Evolutionary conservation across 108 stramenopile genomes (phyloP).

Genomic region (Conticribra guillardii): DNA sequence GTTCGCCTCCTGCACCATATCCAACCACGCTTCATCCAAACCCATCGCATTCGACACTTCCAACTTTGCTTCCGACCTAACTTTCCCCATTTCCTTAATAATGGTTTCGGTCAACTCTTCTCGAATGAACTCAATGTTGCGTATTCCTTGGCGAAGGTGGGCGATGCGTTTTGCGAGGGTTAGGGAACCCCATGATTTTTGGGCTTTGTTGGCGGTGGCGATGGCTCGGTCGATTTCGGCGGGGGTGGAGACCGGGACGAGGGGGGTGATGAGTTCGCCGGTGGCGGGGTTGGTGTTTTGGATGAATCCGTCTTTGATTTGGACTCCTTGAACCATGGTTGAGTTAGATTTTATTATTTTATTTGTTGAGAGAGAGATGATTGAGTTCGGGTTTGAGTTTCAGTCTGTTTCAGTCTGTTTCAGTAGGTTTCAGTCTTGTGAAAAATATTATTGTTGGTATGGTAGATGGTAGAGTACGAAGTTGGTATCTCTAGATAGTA

Average conservation of each 20-base stretch:
- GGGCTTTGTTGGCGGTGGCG: slow-evolving; percentile 49
- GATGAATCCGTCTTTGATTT: slow-evolving; percentile 61
- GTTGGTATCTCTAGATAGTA: too few relatives aligned
- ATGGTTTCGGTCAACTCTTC: slow-evolving; percentile 53
- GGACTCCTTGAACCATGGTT: slow-evolving; percentile 78
- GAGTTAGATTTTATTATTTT: not conserved
- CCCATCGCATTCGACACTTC: slow-evolving; percentile 69
- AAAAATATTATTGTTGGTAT: too few relatives aligned
- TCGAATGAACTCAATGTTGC: slow-evolving; percentile 37
- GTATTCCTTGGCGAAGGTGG: slow-evolving; percentile 54
- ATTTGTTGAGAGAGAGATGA: too few relatives aligned
- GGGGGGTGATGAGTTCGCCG: slow-evolving; percentile 56
- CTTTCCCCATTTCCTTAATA: slow-evolving; percentile 84
- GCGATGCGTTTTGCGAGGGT: slow-evolving; percentile 60
- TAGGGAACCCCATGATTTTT: slow-evolving; percentile 48
- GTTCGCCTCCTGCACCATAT: slow-evolving; percentile 61
- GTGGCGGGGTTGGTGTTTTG: slow-evolving; percentile 82
- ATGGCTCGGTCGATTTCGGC: slow-evolving; percentile 57
- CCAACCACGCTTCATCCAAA: slow-evolving; percentile 66
- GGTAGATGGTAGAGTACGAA: too few relatives aligned
- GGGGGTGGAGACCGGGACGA: slow-evolving; percentile 60
- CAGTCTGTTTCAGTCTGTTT: too few relatives aligned
- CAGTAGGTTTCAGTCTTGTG: too few relatives aligned
- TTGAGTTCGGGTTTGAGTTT: too few relatives aligned
- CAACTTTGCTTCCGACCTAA: slow-evolving; percentile 68